A percentile compares a stretch with the other conserved stretches of the same genome.
Conservation (phyloP, 331 rosid species). For the Dryas integrifolia region DNA sequence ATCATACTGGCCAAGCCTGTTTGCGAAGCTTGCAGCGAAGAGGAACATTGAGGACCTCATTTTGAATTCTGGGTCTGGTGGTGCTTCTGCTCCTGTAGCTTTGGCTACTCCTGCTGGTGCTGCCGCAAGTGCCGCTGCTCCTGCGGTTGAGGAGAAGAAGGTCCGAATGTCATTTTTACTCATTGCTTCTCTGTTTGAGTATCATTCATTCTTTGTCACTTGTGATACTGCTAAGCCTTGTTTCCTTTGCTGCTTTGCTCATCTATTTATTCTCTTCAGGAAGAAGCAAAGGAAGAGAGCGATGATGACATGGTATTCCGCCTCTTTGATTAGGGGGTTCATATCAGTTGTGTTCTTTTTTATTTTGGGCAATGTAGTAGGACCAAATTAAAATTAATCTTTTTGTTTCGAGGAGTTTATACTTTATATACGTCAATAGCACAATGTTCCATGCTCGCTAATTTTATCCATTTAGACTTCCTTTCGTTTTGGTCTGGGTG, state of each 20-base stretch:
- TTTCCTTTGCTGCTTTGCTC: background rate
- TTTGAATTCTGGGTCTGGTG: constrained; percentile 38
- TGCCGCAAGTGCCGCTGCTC: constrained; percentile 27
- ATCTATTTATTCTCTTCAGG: constrained; percentile 29
- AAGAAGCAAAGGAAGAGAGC: constrained; percentile 64
- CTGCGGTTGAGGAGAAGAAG: constrained; percentile 57
- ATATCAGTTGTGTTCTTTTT: background rate
- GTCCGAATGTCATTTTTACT: constrained; percentile 15
- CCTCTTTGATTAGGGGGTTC: constrained; percentile 47
- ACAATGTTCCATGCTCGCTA: too few species aligned
- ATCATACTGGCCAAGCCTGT: constrained; percentile 65
- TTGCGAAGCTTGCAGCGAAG: constrained; percentile 57
- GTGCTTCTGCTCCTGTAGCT: constrained; percentile 32
- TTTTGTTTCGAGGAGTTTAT: too few species aligned
- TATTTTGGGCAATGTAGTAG: constrained; percentile 4
- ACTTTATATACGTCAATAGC: too few species aligned
- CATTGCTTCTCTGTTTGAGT: too few species aligned
- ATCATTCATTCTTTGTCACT: background rate
- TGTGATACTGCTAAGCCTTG: too few species aligned
- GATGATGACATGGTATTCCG: constrained; percentile 60
- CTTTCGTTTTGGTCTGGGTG: too few species aligned
- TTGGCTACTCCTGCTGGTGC: constrained; percentile 33
- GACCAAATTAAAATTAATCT: too few species aligned
- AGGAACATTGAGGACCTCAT: constrained; percentile 51
- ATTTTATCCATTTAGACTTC: too few species aligned